These are phyloP conservation scores for Hordeum vulgare DNA, from an alignment of 176 grass and related monocot genomes.

Conservation along the genomic window DNA sequence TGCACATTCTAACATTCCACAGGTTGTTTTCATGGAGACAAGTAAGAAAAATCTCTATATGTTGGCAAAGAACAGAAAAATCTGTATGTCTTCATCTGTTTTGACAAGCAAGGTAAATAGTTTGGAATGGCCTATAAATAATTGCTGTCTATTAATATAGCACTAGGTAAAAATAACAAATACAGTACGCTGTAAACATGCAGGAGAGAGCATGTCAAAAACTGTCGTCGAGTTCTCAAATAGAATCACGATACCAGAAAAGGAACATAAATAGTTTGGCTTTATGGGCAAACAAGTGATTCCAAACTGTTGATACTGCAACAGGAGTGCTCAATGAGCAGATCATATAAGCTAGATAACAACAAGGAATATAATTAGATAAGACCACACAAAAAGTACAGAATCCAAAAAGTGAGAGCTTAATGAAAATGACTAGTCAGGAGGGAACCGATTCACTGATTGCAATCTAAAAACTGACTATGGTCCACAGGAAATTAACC, in stretches of 20 bases:
- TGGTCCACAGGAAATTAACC: slow-evolving; percentile 10
- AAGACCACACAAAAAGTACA: slow-evolving; percentile 39
- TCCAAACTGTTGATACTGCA: slow-evolving; percentile 22
- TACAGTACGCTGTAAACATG: not conserved
- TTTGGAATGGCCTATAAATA: no score
- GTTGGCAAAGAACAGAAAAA: not conserved
- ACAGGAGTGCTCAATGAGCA: slow-evolving; percentile 1
- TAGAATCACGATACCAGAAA: slow-evolving; percentile 33
- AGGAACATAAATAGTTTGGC: slow-evolving; percentile 28
- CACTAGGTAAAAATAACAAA: not conserved
- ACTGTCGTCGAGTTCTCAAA: not conserved
- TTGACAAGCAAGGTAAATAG: no score
- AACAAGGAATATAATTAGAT: slow-evolving; percentile 29
- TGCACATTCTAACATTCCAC: slow-evolving; percentile 7
- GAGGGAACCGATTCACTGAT: slow-evolving; percentile 27
- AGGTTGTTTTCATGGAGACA: slow-evolving; percentile 5
- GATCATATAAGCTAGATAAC: slow-evolving; percentile 26
- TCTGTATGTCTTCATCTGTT: no score
- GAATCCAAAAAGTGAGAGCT: slow-evolving; percentile 17
- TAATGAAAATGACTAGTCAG: slow-evolving; percentile 30
- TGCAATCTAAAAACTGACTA: not conserved
- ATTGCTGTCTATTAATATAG: not conserved
- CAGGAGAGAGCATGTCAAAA: not conserved
- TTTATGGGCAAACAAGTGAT: slow-evolving; percentile 18
- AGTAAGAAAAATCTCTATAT: not conserved